These are phyloP conservation scores for Corymbia maculata DNA, from an alignment of 345 rosid genomes.

Conservation along the genomic window DNA sequence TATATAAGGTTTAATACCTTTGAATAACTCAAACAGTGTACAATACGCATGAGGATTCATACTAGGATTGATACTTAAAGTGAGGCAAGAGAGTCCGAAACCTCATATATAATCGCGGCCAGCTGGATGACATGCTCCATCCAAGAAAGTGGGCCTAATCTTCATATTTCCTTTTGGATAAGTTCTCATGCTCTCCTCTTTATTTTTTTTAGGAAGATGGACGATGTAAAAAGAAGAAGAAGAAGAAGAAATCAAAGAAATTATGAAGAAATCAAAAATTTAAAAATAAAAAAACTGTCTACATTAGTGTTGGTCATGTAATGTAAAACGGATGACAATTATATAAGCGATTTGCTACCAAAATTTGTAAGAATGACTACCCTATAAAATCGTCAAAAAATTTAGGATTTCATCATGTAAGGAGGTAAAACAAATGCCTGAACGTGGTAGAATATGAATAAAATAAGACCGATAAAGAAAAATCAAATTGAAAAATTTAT, in stretches of 20 bases:
- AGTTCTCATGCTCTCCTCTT: not conserved
- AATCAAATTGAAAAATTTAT: fast-evolving
- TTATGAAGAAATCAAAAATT: no score
- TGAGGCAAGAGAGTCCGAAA: not conserved
- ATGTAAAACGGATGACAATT: no score
- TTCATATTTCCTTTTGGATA: not conserved
- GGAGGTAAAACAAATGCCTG: no score
- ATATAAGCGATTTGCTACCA: no score
- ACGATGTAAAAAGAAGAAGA: not conserved
- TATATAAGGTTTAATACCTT: no score
- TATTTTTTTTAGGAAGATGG: not conserved
- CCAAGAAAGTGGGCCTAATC: not conserved
- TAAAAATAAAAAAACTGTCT: fast-evolving
- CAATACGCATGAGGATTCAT: not conserved
- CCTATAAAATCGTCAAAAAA: no score
- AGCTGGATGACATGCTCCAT: not conserved
- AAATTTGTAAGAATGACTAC: no score
- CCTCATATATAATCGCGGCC: not conserved
- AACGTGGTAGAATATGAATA: no score
- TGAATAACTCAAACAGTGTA: not conserved
- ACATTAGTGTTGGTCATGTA: no score
- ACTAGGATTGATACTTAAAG: not conserved
- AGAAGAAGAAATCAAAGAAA: no score
- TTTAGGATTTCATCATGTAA: no score
- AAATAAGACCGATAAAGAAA: no score